These are phyloP conservation scores for Picea glauca DNA, from an alignment of 75 land plant genomes.

Conservation along the genomic window DNA sequence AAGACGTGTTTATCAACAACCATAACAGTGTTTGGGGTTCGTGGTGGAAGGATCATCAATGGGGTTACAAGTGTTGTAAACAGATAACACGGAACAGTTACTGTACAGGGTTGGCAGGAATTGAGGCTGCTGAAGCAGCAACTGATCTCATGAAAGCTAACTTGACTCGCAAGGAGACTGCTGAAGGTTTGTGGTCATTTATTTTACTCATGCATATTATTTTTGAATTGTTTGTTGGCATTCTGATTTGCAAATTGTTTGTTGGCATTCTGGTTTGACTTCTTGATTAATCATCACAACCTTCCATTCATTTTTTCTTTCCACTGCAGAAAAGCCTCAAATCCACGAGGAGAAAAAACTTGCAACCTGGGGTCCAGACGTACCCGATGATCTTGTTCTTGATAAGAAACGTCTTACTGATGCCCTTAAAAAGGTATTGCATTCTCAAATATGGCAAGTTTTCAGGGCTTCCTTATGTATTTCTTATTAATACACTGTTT, in stretches of 20 bases:
- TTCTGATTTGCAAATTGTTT: too few relatives aligned
- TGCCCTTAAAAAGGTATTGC: slow-evolving; percentile 85
- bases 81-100: too few relatives aligned
- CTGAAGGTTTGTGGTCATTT: too few relatives aligned
- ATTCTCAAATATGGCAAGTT: too few relatives aligned
- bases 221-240: too few relatives aligned
- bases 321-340: slow-evolving; percentile 37
- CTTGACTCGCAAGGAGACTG: slow-evolving; percentile 32
- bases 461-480: too few relatives aligned
- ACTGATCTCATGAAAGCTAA: slow-evolving; percentile 43
- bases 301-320: too few relatives aligned
- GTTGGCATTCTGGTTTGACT: too few relatives aligned
- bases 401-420: slow-evolving; percentile 67
- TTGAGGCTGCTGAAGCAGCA: slow-evolving; percentile 34
- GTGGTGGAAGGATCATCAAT: slow-evolving; percentile 44
- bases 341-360: slow-evolving; percentile 60
- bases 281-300: too few relatives aligned
- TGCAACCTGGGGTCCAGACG: slow-evolving; percentile 87
- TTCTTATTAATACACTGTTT: too few relatives aligned
- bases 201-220: too few relatives aligned
- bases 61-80: slow-evolving; percentile 43
- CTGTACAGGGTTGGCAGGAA: too few relatives aligned
- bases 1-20: slow-evolving; percentile 38
- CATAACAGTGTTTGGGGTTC: slow-evolving; percentile 24
- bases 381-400: slow-evolving; percentile 62